These are phyloP conservation scores for Solanum dulcamara DNA, from an alignment of 257 asterid species.

Conservation along the genomic window DNA sequence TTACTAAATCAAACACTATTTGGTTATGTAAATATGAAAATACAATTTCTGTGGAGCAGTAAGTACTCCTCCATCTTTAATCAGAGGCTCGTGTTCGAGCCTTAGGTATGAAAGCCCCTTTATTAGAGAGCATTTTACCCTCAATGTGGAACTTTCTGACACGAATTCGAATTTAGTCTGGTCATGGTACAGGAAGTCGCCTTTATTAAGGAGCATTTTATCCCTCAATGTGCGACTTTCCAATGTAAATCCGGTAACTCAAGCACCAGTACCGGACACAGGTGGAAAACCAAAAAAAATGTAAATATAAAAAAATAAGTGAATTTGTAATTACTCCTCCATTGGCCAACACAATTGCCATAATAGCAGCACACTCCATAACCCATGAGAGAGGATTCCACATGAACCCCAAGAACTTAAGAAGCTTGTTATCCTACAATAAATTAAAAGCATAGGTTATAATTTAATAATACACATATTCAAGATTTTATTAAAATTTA, in stretches of 20 bases:
- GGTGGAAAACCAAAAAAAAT: background rate
- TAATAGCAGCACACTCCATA: conserved; percentile 82
- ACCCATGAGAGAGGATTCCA: conserved; percentile 99
- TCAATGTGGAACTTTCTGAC: background rate
- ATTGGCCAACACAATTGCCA: conserved; percentile 79
- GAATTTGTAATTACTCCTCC: conserved; percentile 44
- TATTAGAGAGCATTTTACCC: background rate
- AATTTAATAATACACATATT: no score
- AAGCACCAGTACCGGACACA: background rate
- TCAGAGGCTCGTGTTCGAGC: background rate
- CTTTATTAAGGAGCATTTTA: background rate
- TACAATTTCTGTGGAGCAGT: background rate
- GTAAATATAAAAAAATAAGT: background rate
- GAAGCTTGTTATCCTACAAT: conserved; percentile 40
- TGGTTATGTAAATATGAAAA: background rate
- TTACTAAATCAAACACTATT: background rate
- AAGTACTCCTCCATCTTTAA: background rate
- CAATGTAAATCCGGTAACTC: no score
- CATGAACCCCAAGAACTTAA: conserved; percentile 85
- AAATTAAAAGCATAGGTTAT: background rate
- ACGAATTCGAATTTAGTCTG: background rate
- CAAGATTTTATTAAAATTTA: background rate
- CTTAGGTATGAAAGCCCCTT: background rate
- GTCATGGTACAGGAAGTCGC: background rate
- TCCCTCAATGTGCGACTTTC: background rate